Conservation (phyloP, 2,329 filamentous ascomycete species). For the Macroventuria anomochaeta region DNA sequence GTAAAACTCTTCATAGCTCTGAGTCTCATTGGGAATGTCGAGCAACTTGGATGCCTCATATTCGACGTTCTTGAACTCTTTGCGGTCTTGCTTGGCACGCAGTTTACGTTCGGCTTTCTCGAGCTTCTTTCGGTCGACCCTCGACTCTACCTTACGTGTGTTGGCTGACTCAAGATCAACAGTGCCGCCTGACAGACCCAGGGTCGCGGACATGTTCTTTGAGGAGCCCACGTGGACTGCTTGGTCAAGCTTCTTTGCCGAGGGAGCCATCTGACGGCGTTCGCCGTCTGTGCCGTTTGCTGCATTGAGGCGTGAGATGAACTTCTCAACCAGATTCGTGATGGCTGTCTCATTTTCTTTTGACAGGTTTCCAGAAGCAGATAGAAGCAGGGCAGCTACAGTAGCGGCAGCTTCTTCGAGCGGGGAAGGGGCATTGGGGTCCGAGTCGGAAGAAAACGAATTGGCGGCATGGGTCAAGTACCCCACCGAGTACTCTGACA, state of each 20-base stretch:
- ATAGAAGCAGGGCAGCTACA: conserved; percentile 87
- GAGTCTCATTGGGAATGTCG: conserved; percentile 78
- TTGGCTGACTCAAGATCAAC: conserved; percentile 96
- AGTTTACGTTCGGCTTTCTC: conserved; percentile 99
- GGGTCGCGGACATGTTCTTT: conserved; percentile 93
- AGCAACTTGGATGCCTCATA: conserved; percentile 94
- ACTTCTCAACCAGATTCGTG: conserved; percentile 83
- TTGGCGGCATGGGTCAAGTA: conserved; percentile 94
- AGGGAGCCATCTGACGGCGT: conserved; percentile 72
- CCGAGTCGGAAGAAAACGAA: conserved; percentile 75
- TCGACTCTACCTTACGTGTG: conserved; percentile 91
- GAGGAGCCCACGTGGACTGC: conserved; percentile 93
- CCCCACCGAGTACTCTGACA: conserved; percentile 91
- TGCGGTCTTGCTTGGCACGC: conserved; percentile 97
- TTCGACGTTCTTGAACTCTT: conserved; percentile 96
- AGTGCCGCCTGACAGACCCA: conserved; percentile 81
- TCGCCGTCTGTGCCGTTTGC: conserved; percentile 73
- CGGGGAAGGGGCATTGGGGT: conserved; percentile 73
- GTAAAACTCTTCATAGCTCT: conserved; percentile 99
- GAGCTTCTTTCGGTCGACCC: conserved; percentile 97
- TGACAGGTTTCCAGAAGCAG: conserved; percentile 85
- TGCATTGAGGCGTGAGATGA: conserved; percentile 80
- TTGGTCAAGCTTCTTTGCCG: conserved; percentile 86
- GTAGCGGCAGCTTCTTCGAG: conserved; percentile 82
- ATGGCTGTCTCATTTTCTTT: conserved; percentile 77